Percentiles rank a stretch among this genome's conserved stretches.
Conservation (phyloP, 2,329 filamentous ascomycete species). For the Fusarium sp. region DNA sequence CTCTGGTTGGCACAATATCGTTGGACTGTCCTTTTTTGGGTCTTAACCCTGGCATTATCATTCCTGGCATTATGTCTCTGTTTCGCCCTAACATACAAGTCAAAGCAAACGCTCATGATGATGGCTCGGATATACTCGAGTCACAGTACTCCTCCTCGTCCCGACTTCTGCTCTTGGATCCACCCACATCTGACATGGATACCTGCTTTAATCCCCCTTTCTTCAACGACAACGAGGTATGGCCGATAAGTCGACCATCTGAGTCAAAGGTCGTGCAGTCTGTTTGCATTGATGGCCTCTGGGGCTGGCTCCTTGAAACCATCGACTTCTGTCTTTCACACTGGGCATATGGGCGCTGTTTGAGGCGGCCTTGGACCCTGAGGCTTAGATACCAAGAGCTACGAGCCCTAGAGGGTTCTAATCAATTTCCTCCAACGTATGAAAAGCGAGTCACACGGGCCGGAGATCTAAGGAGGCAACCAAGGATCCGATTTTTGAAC, state of each 20-base stretch:
- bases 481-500: background rate
- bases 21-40: background rate
- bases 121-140: background rate
- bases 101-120: background rate
- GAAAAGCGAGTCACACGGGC: background rate
- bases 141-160: background rate
- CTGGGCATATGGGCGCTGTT: background rate
- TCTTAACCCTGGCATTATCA: background rate
- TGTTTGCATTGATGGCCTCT: background rate
- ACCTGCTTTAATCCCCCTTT: background rate
- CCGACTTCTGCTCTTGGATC: background rate
- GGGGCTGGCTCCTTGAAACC: background rate
- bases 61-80: background rate
- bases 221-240: background rate
- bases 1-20: background rate
- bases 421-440: background rate
- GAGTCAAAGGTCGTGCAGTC: background rate
- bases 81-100: background rate
- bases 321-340: background rate
- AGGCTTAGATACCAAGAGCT: background rate
- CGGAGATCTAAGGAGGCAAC: background rate
- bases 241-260: background rate
- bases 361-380: background rate
- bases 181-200: background rate
- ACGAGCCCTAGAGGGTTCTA: background rate